Percentiles rank a stretch among this genome's conserved stretches.
Evolutionary conservation across 2,329 filamentous ascomycete species (phyloP).

Genomic region (Incumbomyces delicatus): DNA sequence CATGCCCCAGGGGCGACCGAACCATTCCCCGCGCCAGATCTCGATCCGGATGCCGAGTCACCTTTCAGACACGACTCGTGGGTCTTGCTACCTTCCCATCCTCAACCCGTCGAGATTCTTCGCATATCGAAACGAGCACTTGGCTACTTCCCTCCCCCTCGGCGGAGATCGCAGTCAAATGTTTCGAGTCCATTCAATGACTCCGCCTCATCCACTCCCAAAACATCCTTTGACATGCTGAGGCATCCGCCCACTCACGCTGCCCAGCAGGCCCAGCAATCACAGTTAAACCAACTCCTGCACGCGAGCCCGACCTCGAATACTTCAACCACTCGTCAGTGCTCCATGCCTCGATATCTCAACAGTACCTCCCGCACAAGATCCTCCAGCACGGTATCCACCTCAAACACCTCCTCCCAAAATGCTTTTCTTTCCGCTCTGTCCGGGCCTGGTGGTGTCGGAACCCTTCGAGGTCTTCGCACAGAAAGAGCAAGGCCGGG

Average conservation of each 20-base stretch:
- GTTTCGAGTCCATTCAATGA: conserved; percentile 48
- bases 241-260: conserved; percentile 23
- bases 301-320: conserved; percentile 21
- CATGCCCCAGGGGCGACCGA: neutral
- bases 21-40: neutral
- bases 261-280: conserved; percentile 16
- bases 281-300: conserved; percentile 12
- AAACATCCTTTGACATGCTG: conserved; percentile 21
- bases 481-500: conserved; percentile 48
- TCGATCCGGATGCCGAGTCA: conserved; percentile 36
- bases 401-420: conserved; percentile 25
- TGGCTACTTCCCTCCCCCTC: conserved; percentile 82
- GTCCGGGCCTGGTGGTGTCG: conserved; percentile 77
- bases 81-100: conserved; percentile 67
- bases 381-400: conserved; percentile 12
- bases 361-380: conserved; percentile 19
- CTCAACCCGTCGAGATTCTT: conserved; percentile 70
- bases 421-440: conserved; percentile 50
- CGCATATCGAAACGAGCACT: conserved; percentile 70
- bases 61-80: conserved; percentile 83
- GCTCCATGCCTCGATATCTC: conserved; percentile 17
- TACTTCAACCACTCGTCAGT: conserved; percentile 29
- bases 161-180: conserved; percentile 62
- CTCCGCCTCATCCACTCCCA: conserved; percentile 36
- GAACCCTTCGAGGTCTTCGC: conserved; percentile 61